Base-by-base conservation (phyloP, 495 filamentous ascomycete species). In the Lasiosphaeria miniovina region DNA sequence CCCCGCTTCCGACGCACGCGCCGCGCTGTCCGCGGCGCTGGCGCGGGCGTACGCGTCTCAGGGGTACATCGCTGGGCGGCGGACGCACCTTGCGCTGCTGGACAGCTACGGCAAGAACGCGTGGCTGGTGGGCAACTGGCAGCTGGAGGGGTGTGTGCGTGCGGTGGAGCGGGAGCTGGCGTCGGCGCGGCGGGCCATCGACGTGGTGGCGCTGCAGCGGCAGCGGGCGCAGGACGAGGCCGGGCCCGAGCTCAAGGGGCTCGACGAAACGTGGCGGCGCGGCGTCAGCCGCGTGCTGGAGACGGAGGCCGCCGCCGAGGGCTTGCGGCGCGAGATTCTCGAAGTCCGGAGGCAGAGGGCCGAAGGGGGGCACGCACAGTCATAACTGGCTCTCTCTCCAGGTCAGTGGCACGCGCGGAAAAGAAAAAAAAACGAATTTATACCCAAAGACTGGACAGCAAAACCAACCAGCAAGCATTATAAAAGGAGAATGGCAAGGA, bases 21-120 rank as follows among this genome's bases (percentile, higher is more conserved):
- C 52, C 34, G 68, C 40, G 49, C 72, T 64, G 54, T 67, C 49
- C 17, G 58, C 64, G 3, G 24, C 58, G 8, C 71, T 80, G 7
- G 40, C 63, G 3, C 71, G 74, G 46, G 83, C 90, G 49, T 90
- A 91, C 77, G 78, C 83, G 0, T 79, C 83, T 6, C 82, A 82
- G 51, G 78, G 81, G 0, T 90, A 96, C 73, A 77, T 96, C 11
- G 68, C 79, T 1, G 74, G 75, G 17, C 86, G 91, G 4, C 79
- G 83, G 33, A 76, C 84, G 34, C 88, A 95, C 68, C 82, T 96
- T 24, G 75, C 81, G 4, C 80, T 94, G 9, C 83, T 97, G 9
- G 90, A 93, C 64, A 79, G 80, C 60, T 85, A 85, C 74, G 93
- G 92, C 67, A 91, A 89, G 77, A 96, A 95, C 74, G 88, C 89